Evolutionary conservation across 345 rosid genomes (phyloP).

Genomic region (Firmiana major): DNA sequence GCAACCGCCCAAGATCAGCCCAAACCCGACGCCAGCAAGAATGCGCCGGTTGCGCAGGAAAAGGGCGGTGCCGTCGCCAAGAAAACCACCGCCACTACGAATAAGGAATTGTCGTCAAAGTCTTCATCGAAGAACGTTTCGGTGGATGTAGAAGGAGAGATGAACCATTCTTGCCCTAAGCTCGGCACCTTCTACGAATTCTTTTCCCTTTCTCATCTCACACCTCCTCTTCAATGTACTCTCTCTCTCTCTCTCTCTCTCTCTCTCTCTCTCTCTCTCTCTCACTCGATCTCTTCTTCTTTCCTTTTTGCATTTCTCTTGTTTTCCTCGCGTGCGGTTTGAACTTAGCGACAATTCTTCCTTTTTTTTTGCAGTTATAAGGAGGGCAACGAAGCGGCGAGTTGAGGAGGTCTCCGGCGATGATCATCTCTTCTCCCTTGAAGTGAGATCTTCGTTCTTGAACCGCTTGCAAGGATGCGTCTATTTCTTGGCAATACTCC

Average conservation of each 20-base stretch:
- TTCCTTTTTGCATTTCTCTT: neutral
- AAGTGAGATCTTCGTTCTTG: constrained; percentile 42
- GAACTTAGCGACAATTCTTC: constrained; percentile 5
- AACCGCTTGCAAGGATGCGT: neutral
- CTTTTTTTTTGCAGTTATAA: constrained; percentile 43
- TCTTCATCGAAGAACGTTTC: constrained; percentile 40
- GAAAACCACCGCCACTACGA: constrained; percentile 26
- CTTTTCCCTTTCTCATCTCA: constrained; percentile 87
- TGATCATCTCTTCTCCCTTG: constrained; percentile 83
- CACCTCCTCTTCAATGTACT: constrained; percentile 91
- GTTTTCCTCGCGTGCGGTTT: neutral
- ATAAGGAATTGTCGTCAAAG: constrained; percentile 30
- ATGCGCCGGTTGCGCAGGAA: constrained; percentile 27
- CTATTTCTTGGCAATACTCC: neutral
- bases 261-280: neutral
- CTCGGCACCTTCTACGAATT: constrained; percentile 89
- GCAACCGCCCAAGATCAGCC: constrained; percentile 33
- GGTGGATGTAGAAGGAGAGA: constrained; percentile 65
- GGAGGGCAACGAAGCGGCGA: constrained; percentile 49
- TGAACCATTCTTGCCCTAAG: constrained; percentile 69
- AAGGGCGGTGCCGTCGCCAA: constrained; percentile 38
- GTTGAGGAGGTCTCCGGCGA: constrained; percentile 54
- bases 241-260: neutral
- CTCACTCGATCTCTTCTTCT: no score
- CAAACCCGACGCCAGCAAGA: constrained; percentile 43